Percentiles rank a stretch among this genome's conserved stretches.
Evolutionary conservation across 1,284 basidiomycete genomes (phyloP).

Genomic region (Pseudozyma sp.): DNA sequence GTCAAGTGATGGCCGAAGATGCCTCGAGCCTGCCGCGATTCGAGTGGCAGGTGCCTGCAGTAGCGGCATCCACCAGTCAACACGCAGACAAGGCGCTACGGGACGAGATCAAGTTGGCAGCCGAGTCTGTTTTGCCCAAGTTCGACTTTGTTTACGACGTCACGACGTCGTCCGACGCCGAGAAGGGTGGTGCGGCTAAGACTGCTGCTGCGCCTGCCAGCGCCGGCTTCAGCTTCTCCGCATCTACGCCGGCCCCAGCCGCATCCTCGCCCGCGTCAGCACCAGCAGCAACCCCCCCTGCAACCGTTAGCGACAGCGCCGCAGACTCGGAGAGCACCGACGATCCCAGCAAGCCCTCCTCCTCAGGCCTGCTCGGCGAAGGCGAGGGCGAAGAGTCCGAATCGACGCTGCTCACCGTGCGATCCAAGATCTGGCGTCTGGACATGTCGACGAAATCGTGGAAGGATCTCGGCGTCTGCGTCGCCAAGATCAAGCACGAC

Average conservation of each 20-base stretch:
- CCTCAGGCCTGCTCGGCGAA: slow-evolving; percentile 45
- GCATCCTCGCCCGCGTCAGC: slow-evolving; percentile 2
- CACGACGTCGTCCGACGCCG: slow-evolving; percentile 5
- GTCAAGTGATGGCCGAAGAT: slow-evolving; percentile 27
- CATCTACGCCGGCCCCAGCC: slow-evolving; percentile 1
- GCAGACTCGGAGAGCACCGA: neutral
- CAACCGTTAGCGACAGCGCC: neutral
- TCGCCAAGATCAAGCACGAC: slow-evolving; percentile 58
- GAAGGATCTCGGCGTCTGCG: slow-evolving; percentile 62
- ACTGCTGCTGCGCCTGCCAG: neutral
- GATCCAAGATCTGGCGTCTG: slow-evolving; percentile 63
- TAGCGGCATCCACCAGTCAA: neutral
- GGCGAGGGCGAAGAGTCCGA: slow-evolving; percentile 65
- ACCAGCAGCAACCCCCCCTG: neutral
- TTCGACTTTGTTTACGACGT: slow-evolving; percentile 44
- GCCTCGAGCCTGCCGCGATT: slow-evolving; percentile 32
- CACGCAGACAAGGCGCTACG: slow-evolving; percentile 21
- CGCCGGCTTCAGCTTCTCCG: slow-evolving; percentile 28
- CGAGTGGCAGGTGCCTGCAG: slow-evolving; percentile 19
- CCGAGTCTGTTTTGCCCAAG: slow-evolving; percentile 33
- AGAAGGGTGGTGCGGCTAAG: neutral
- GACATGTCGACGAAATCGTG: slow-evolving; percentile 44
- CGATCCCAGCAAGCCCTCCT: slow-evolving; percentile 24
- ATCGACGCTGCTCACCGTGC: slow-evolving; percentile 44
- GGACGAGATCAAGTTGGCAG: slow-evolving; percentile 40